phyloP scores from a whole-genome alignment of 2,329 filamentous ascomycete genomes.

The Helicocarpus griseus region DNA sequence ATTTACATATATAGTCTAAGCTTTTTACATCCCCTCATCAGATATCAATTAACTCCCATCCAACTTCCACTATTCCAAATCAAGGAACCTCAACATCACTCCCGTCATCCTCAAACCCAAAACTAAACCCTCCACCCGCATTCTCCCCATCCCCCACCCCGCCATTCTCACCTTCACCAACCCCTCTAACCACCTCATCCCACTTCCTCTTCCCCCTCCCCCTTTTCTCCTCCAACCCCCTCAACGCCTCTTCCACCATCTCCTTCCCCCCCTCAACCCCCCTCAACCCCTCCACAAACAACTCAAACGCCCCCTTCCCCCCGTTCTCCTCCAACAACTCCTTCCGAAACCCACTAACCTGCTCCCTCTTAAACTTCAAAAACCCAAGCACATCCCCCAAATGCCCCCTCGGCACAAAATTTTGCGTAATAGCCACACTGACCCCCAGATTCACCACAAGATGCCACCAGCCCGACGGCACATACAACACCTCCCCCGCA shows the following conservation, averaged over 20 bases:
- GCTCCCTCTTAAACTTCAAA: constrained; percentile 68
- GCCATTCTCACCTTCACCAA: constrained; percentile 27
- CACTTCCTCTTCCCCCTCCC: constrained; percentile 68
- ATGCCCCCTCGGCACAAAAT: constrained; percentile 75
- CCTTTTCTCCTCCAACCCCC: constrained; percentile 62
- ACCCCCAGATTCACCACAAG: constrained; percentile 85
- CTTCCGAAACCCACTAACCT: constrained; percentile 75
- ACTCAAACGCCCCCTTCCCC: constrained; percentile 60
- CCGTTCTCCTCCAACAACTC: too few relatives aligned
- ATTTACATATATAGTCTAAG: not conserved
- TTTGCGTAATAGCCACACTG: constrained; percentile 86
- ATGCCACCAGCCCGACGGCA: constrained; percentile 95
- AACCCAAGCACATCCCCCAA: constrained; percentile 69
- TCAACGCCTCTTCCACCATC: constrained; percentile 55
- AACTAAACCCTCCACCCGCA: constrained; percentile 47
- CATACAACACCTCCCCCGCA: constrained; percentile 79
- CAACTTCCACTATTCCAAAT: constrained; percentile 6
- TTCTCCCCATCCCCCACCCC: constrained; percentile 23
- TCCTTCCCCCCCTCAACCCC: constrained; percentile 48
- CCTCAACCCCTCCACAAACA: constrained; percentile 63
- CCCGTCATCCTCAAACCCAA: constrained; percentile 53
- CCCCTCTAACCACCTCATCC: constrained; percentile 62
- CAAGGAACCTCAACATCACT: constrained; percentile 43
- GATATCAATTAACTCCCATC: not conserved
- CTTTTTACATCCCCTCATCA: not conserved